phyloP scores from a whole-genome alignment of 306 rosid species.

The Acmispon strigosus region DNA sequence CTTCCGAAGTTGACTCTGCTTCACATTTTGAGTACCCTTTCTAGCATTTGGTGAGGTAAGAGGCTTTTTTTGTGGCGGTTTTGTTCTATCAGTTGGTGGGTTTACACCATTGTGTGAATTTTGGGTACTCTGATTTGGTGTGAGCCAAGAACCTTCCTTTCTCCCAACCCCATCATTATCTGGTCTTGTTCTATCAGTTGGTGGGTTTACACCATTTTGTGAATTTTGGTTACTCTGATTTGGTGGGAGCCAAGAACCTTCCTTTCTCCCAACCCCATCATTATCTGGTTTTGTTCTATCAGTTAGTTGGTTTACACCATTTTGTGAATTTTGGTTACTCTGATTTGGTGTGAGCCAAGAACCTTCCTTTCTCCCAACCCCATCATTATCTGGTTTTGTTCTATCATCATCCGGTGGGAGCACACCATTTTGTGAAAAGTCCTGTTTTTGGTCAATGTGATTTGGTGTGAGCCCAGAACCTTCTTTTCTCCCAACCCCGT shows the following conservation, averaged over 20 bases:
- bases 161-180: too few relatives aligned
- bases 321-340: neutral
- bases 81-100: neutral
- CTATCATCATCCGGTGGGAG: too few relatives aligned
- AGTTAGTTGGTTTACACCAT: neutral
- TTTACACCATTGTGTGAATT: neutral
- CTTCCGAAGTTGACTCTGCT: slow-evolving; percentile 11
- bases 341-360: slow-evolving; percentile 2
- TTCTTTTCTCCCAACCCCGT: slow-evolving; percentile 4
- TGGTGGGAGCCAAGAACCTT: slow-evolving; percentile 10
- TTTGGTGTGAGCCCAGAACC: slow-evolving; percentile 11
- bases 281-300: too few relatives aligned
- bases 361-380: neutral
- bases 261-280: slow-evolving; percentile 2
- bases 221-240: neutral
- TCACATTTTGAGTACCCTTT: slow-evolving; percentile 11
- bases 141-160: neutral
- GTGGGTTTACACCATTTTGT: neutral
- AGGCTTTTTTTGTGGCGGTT: neutral
- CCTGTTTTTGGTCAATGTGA: neutral
- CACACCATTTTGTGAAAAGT: neutral
- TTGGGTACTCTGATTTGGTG: neutral
- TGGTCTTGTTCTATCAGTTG: too few relatives aligned
- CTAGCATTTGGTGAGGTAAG: neutral
- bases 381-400: too few relatives aligned